Evolutionary conservation across 495 filamentous ascomycete species (phyloP).

Genomic region (Talaromyces thailandensis): DNA sequence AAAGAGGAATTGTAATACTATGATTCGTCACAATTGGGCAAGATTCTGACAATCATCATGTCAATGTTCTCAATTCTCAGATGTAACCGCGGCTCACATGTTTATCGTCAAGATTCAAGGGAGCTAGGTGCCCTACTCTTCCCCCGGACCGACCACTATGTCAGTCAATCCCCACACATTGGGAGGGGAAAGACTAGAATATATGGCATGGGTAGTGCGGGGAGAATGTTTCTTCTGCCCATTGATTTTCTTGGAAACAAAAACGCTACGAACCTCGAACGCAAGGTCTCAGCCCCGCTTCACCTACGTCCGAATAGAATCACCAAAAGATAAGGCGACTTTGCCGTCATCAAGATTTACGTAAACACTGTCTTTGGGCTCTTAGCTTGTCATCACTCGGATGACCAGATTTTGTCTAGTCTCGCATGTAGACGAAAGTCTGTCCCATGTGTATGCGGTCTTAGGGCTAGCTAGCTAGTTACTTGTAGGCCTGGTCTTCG

Average conservation of each 20-base stretch:
- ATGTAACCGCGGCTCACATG: slow-evolving; percentile 4
- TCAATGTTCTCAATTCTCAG: neutral
- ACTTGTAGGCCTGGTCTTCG: neutral
- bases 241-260: neutral
- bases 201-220: neutral
- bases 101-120: neutral
- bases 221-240: neutral
- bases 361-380: neutral
- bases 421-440: neutral
- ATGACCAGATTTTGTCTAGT: neutral
- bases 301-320: neutral
- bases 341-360: neutral
- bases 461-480: neutral
- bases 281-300: neutral
- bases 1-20: neutral
- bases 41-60: neutral
- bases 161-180: neutral
- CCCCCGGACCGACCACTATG: neutral
- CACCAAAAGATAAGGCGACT: neutral
- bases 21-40: neutral
- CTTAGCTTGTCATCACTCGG: neutral
- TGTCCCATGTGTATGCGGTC: neutral
- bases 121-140: neutral
- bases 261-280: neutral
- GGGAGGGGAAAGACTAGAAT: neutral